A percentile compares a stretch with the other conserved stretches of the same genome.
Evolutionary conservation across 1,139 yeast species (phyloP).

Genomic region (Scheffersomyces stambukii): DNA sequence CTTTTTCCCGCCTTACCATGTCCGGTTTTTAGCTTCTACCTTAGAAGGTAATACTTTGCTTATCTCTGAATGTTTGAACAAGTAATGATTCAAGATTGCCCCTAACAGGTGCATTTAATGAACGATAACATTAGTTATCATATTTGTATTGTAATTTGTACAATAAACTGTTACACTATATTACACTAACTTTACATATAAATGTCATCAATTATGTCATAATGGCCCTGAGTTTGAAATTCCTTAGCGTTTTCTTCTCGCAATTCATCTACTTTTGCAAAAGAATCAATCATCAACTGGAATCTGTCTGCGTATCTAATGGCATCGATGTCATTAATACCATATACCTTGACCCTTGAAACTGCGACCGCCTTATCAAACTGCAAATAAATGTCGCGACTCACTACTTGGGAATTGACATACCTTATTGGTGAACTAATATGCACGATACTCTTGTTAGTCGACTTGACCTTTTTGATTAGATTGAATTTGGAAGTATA

Average conservation of each 20-base stretch:
- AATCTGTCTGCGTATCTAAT: constrained; percentile 24
- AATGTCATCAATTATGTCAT: constrained; percentile 11
- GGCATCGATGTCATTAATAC: constrained; percentile 32
- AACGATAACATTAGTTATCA: no score
- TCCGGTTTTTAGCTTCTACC: no score
- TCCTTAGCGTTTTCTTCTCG: constrained; percentile 6
- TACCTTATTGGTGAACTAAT: constrained; percentile 32
- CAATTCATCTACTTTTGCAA: constrained; percentile 11
- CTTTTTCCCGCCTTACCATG: no score
- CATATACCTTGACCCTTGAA: constrained; percentile 31
- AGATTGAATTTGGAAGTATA: constrained; percentile 1
- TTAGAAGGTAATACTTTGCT: no score
- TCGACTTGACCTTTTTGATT: constrained; percentile 3
- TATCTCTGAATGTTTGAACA: background rate
- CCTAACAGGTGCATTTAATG: background rate
- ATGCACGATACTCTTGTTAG: constrained; percentile 24
- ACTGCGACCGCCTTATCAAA: constrained; percentile 14
- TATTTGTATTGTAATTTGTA: background rate
- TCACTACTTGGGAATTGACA: constrained; percentile 30
- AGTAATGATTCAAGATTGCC: background rate
- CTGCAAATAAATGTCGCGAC: constrained; percentile 34
- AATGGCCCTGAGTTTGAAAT: constrained; percentile 5
- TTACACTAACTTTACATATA: constrained; percentile 5
- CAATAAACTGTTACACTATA: constrained; percentile 2
- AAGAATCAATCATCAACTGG: constrained; percentile 17